Percentiles rank a stretch among this genome's conserved stretches.
phyloP scores from a whole-genome alignment of 2,329 filamentous ascomycete genomes.

The Lachnellula suecica region DNA sequence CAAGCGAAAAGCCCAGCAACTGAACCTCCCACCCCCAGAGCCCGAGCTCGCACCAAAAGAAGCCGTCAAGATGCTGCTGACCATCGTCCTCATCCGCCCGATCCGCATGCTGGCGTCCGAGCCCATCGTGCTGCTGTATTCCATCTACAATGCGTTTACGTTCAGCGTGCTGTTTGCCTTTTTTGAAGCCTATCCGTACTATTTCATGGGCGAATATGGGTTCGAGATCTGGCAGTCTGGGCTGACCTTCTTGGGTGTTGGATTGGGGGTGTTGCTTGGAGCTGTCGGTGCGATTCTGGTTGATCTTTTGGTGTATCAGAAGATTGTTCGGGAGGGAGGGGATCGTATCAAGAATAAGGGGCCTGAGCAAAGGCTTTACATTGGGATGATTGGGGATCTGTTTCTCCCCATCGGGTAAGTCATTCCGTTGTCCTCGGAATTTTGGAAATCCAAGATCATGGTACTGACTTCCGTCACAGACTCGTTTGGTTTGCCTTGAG shows the following conservation, averaged over 20 bases:
- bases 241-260: constrained; percentile 13
- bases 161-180: constrained; percentile 53
- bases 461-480: constrained; percentile 23
- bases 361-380: constrained; percentile 37
- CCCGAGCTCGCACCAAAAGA: neutral
- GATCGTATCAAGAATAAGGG: constrained; percentile 35
- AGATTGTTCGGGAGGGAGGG: neutral
- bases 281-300: constrained; percentile 38
- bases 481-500: constrained; percentile 38
- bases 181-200: constrained; percentile 49
- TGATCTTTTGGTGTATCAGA: constrained; percentile 40
- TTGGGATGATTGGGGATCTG: constrained; percentile 34
- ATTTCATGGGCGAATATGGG: constrained; percentile 42
- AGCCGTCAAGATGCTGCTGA: constrained; percentile 7
- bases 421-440: neutral
- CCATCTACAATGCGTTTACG: constrained; percentile 47
- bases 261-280: constrained; percentile 6
- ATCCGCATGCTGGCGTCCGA: constrained; percentile 60
- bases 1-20: neutral
- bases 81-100: constrained; percentile 34
- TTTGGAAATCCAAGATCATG: neutral
- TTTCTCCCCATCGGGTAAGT: constrained; percentile 39
- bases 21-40: neutral
- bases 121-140: constrained; percentile 58
- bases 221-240: constrained; percentile 35